These are phyloP conservation scores for Ramalina peruviana DNA, from an alignment of 495 filamentous ascomycete species.

Conservation along the genomic window DNA sequence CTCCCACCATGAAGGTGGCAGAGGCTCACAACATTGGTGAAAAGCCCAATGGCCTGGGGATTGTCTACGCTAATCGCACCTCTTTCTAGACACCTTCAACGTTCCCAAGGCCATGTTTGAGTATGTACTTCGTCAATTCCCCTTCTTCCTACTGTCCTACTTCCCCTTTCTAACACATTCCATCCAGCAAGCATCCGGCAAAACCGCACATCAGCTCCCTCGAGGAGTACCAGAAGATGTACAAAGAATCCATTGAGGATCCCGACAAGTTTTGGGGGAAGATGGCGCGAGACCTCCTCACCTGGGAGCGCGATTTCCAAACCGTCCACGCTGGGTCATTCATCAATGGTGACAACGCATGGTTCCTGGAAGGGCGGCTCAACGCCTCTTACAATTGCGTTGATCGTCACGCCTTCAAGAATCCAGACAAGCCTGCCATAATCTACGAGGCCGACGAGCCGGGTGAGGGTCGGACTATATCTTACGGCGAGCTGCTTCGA, in stretches of 20 bases:
- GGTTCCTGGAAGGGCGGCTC: constrained; percentile 88
- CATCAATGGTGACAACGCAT: constrained; percentile 69
- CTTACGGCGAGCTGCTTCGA: constrained; percentile 85
- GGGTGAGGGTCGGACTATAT: constrained; percentile 72
- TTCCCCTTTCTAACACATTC: not conserved
- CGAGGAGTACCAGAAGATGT: constrained; percentile 82
- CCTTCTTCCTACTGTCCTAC: too few species aligned
- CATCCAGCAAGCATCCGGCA: constrained; percentile 50
- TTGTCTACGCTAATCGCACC: not conserved
- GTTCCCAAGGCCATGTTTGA: constrained; percentile 16
- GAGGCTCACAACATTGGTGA: constrained; percentile 18
- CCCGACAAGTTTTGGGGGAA: constrained; percentile 85
- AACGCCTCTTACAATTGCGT: constrained; percentile 98
- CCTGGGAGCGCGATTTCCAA: constrained; percentile 84
- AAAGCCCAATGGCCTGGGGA: not conserved
- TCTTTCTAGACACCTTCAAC: constrained; percentile 12
- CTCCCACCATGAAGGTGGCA: constrained; percentile 13
- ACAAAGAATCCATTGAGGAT: constrained; percentile 89
- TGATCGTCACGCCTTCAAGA: constrained; percentile 85
- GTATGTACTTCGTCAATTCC: constrained; percentile 1
- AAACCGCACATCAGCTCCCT: constrained; percentile 55
- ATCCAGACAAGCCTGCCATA: constrained; percentile 85
- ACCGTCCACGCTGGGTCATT: constrained; percentile 75
- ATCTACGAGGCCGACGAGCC: constrained; percentile 98
- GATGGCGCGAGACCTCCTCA: constrained; percentile 74